Evolutionary conservation across 352 stramenopile species (phyloP), one percentile per base, ranked within the genome.

Genomic region (Globisporangium okanoganense): DNA sequence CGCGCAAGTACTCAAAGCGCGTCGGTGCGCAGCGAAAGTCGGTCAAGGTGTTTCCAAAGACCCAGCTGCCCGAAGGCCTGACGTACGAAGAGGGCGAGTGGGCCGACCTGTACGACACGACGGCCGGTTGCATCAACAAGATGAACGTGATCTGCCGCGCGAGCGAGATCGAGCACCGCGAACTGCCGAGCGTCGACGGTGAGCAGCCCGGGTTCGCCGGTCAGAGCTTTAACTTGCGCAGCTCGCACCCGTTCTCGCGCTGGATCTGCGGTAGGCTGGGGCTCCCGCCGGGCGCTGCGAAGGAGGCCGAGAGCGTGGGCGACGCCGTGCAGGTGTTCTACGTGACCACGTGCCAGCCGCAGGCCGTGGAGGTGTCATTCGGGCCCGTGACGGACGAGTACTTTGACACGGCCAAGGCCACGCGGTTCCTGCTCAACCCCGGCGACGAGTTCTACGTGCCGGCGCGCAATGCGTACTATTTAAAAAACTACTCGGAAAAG

Each of bases 381-480:
- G 71, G 77, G 29, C 79, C 85, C 1, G 79, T 82, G 20, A 76
- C 76, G 14, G 84, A 88, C 58, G 82, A 92, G 24, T 90, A 75
- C 49, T 97, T 98, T 67, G 79, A 97, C 62, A 79, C 82, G 22
- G 79, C 90, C 14, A 96, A 80, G n/a, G 96, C 96, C 18, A 92
- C 96, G 56, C 82, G 95, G 47, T 99, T 97, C 76, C 66, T 98
- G 38, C 72, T 99, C 3, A 92, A 79, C 29, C 84, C 89, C 4
- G 95, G 95, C 7, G 97, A 99, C 71, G 92, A 98, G 71, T 99
- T 99, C 69, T 97, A 97, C 67, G 89, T 99, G 47, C 97, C 97
- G 14, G 78, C 96, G 20, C 90, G 95, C 57, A 99, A 99, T 67
- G 89, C 94, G 22, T 99, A 99, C 70, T 89, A 93, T 67, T 85